Evolutionary conservation across 805 yeast species (phyloP), one percentile per base, ranked within the genome.

Genomic region (Vanderwaltozyma polyspora): DNA sequence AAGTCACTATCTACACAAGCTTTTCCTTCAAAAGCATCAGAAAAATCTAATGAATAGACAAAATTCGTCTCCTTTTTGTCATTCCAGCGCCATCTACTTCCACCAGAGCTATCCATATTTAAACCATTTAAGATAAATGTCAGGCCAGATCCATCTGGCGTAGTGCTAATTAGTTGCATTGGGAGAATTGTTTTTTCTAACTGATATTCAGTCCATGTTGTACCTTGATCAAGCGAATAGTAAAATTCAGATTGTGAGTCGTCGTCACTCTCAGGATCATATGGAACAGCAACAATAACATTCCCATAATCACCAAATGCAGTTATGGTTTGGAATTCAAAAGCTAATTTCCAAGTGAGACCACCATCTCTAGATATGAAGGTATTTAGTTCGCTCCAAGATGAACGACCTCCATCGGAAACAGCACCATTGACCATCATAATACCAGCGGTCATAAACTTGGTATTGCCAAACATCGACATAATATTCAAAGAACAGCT

Each of bases 291-390:
- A 2, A 79, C 54, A 13, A 82, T 68, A 9, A 84, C 55, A 47
- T 83, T 80, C 23, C 94, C 95, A 38, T 70, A 73, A 55, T 84
- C 93, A 31, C 89, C 94, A 59, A 74, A 76, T 1, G 75, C 66
- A 41, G 70, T 73, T 3, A 65, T 40, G 25, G 72, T 63, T 3
- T 82, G 71, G 28, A 64, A 68, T 18, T 72, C 71, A 11, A 74
- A 45, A 1, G 75, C 70, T 36, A 62, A 51, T 19, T 58, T 55
- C 94, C 94, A 84, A 0, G 79, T 61, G n/a, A 64, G 48, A 19
- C 95, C 94, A 18, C 83, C 86, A 59, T 84, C 85, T 37, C 79
- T 61, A 0, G 94, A 79, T 6, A 82, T 51, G 50, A 64, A 85
- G 1, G 91, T 74, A 32, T 60, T 59, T 6, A 32, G 33, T 11